Conservation (phyloP, 495 filamentous ascomycete species). For the Clavariopsis aquatica region DNA sequence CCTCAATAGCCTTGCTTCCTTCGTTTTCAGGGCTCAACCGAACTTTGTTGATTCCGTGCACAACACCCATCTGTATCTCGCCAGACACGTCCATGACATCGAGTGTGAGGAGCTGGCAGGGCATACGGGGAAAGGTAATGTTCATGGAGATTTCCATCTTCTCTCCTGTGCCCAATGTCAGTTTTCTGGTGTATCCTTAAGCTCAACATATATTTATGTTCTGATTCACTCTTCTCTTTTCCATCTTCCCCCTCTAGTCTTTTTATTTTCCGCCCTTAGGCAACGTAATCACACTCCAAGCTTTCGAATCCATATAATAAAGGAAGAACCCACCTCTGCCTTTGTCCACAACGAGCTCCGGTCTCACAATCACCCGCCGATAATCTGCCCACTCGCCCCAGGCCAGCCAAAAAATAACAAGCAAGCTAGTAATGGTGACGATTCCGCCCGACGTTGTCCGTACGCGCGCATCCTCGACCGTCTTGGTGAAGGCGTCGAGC, state of each 20-base stretch:
- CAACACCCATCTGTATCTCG: slow-evolving; percentile 89
- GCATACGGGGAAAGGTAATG: slow-evolving; percentile 90
- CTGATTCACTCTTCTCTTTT: background rate
- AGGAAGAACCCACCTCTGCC: slow-evolving; percentile 69
- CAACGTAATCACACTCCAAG: background rate
- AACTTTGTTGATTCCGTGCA: slow-evolving; percentile 88
- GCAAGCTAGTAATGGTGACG: slow-evolving; percentile 84
- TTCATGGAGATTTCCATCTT: slow-evolving; percentile 99
- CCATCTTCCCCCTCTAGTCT: background rate
- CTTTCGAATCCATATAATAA: slow-evolving; percentile 8
- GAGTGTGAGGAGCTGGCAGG: slow-evolving; percentile 92
- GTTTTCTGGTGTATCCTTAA: background rate
- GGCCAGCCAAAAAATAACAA: slow-evolving; percentile 82
- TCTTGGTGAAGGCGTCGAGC: slow-evolving; percentile 98
- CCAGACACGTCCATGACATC: slow-evolving; percentile 99
- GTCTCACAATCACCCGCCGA: slow-evolving; percentile 78
- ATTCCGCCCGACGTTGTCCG: slow-evolving; percentile 96
- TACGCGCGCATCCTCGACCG: slow-evolving; percentile 94
- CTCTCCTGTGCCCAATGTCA: slow-evolving; percentile 62
- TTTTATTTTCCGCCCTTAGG: background rate
- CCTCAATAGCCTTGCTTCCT: slow-evolving; percentile 77
- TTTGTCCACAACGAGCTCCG: slow-evolving; percentile 95
- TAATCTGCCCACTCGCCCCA: slow-evolving; percentile 98
- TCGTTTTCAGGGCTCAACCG: slow-evolving; percentile 70
- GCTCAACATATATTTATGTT: background rate